Percentiles rank a stretch among this genome's conserved stretches.
phyloP scores from a whole-genome alignment of 2,329 filamentous ascomycete genomes.

The Sporothrix pallida region DNA sequence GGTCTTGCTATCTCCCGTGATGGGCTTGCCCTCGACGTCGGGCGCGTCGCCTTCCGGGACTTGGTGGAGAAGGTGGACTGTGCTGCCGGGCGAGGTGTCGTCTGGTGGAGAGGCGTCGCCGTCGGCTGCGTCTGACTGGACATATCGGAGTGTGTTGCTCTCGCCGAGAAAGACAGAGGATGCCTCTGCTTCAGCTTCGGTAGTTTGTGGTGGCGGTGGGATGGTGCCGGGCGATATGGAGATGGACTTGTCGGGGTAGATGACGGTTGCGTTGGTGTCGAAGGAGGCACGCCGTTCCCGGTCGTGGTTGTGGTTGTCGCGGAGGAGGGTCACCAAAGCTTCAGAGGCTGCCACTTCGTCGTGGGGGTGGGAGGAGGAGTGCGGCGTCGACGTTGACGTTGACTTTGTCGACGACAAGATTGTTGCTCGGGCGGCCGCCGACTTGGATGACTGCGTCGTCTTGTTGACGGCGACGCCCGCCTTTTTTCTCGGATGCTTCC shows the following conservation, averaged over 20 bases:
- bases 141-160: neutral
- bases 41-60: neutral
- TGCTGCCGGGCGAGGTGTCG: neutral
- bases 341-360: slow-evolving; percentile 1
- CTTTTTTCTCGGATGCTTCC: slow-evolving; percentile 8
- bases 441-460: too few relatives aligned
- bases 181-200: neutral
- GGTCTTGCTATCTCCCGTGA: neutral
- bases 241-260: neutral
- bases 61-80: slow-evolving; percentile 9
- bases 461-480: too few relatives aligned
- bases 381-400: neutral
- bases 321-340: neutral
- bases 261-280: neutral
- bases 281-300: neutral
- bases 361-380: too few relatives aligned
- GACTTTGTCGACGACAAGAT: too few relatives aligned
- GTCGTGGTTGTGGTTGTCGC: neutral
- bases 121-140: neutral
- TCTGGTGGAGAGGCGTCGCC: neutral
- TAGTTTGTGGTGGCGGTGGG: neutral
- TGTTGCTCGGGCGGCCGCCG: too few relatives aligned
- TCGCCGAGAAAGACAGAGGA: slow-evolving; percentile 8
- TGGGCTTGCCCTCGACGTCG: neutral
- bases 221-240: neutral